A percentile compares a stretch with the other conserved stretches of the same genome.
Conservation (phyloP, 257 asterid genomes). For the Leonotis leonurus region DNA sequence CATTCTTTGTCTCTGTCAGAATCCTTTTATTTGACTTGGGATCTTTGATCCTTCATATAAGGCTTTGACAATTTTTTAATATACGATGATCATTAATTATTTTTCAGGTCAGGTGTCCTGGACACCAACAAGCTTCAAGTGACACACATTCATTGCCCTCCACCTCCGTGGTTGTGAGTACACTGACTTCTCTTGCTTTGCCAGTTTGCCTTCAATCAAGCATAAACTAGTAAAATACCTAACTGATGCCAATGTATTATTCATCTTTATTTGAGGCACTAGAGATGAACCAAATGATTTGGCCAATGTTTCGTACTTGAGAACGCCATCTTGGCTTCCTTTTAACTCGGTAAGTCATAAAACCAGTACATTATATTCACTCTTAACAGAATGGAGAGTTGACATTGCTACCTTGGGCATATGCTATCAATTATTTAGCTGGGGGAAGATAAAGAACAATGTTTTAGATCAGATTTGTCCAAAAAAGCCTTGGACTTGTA, state of each 20-base stretch:
- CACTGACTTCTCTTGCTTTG: constrained; percentile 2
- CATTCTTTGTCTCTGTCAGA: background rate
- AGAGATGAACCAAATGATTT: constrained; percentile 57
- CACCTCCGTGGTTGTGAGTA: constrained; percentile 91
- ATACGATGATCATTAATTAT: background rate
- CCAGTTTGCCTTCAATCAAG: background rate
- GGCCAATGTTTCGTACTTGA: constrained; percentile 42
- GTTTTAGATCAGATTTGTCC: background rate
- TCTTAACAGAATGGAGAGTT: background rate
- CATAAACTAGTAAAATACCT: background rate
- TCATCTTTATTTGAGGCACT: constrained; percentile 27
- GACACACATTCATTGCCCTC: constrained; percentile 96
- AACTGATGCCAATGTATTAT: constrained; percentile 14
- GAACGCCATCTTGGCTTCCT: constrained; percentile 85
- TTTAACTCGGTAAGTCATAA: constrained; percentile 54
- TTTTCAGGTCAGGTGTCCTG: constrained; percentile 83
- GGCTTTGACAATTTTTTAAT: background rate
- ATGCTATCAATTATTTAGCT: background rate
- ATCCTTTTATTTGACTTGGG: background rate
- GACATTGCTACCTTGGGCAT: constrained; percentile 3
- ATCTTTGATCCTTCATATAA: constrained; percentile 1
- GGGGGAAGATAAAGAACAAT: background rate
- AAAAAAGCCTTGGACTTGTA: background rate
- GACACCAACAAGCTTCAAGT: constrained; percentile 65
- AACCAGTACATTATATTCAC: background rate